These are phyloP conservation scores for Rutstroemia sp. DNA, from an alignment of 2,329 filamentous ascomycete genomes.

Conservation along the genomic window DNA sequence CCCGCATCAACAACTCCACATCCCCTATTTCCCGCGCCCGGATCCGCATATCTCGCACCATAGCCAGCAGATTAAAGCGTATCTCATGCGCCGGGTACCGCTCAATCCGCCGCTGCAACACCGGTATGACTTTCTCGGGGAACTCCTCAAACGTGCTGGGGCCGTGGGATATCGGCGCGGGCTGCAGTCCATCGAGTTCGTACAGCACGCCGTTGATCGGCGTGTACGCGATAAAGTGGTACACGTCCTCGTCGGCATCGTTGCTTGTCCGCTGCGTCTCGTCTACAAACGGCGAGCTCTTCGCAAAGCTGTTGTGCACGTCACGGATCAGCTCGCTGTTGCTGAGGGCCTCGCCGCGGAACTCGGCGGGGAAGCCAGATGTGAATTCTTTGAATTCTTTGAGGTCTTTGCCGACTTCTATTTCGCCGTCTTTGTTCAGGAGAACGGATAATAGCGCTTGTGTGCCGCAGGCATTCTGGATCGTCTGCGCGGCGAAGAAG, in stretches of 20 bases:
- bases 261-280: constrained; percentile 69
- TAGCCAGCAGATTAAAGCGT: constrained; percentile 89
- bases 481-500: constrained; percentile 95
- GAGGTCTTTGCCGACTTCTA: constrained; percentile 55
- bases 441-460: constrained; percentile 90
- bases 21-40: constrained; percentile 78
- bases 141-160: constrained; percentile 64
- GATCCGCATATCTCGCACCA: constrained; percentile 75
- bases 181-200: constrained; percentile 92
- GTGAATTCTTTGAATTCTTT: constrained; percentile 67
- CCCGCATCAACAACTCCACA: constrained; percentile 64
- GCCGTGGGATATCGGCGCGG: constrained; percentile 85
- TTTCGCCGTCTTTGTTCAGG: constrained; percentile 66
- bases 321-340: constrained; percentile 54
- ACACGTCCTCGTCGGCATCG: constrained; percentile 74
- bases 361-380: constrained; percentile 55
- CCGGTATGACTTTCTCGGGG: constrained; percentile 73
- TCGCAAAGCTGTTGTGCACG: constrained; percentile 68
- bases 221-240: constrained; percentile 96
- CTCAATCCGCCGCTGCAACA: constrained; percentile 74
- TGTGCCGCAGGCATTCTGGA: constrained; percentile 96
- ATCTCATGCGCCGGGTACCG: constrained; percentile 85
- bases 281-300: constrained; percentile 79
- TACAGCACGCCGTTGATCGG: constrained; percentile 73
- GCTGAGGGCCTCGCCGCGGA: constrained; percentile 62